phyloP scores from a whole-genome alignment of 2,329 filamentous ascomycete species.

The Pseudovirgaria hyperparasitica region DNA sequence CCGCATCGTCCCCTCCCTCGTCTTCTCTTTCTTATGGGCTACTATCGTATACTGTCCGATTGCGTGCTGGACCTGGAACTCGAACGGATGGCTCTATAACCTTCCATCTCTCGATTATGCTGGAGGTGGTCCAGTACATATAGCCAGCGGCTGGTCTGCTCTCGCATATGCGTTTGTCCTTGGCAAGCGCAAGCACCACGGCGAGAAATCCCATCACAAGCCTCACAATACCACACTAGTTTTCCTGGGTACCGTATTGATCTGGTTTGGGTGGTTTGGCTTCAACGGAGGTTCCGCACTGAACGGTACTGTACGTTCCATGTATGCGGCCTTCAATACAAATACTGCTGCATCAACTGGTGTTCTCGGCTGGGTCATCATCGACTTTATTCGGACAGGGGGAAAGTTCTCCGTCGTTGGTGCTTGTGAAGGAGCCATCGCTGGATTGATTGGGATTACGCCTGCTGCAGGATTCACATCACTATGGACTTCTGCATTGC shows the following conservation, averaged over 20 bases:
- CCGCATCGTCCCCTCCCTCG: conserved; percentile 49
- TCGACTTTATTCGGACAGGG: conserved; percentile 39
- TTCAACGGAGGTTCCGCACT: conserved; percentile 46
- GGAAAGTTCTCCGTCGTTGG: conserved; percentile 44
- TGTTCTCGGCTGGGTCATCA: conserved; percentile 40
- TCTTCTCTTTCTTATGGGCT: conserved; percentile 52
- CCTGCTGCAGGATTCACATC: conserved; percentile 42
- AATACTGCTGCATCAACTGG: conserved; percentile 43
- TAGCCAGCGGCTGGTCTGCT: conserved; percentile 48
- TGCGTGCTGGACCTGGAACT: conserved; percentile 56
- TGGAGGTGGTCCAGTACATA: conserved; percentile 51
- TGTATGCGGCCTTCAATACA: conserved; percentile 45
- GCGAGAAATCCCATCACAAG: conserved; percentile 38
- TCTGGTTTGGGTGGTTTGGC: conserved; percentile 53
- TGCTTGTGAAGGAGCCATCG: conserved; percentile 45
- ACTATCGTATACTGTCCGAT: conserved; percentile 53
- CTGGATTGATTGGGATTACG: conserved; percentile 48
- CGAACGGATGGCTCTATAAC: conserved; percentile 52
- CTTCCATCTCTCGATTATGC: conserved; percentile 48
- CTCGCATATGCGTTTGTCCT: conserved; percentile 52
- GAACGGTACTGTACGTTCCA: conserved; percentile 39
- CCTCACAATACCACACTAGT: conserved; percentile 52
- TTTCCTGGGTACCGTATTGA: conserved; percentile 50
- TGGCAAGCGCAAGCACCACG: conserved; percentile 41
- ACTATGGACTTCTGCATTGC: conserved; percentile 40